Evolutionary conservation across 1,284 basidiomycete genomes (phyloP), one percentile per base, ranked within the genome.

Genomic region (Austropuccinia psidii): DNA sequence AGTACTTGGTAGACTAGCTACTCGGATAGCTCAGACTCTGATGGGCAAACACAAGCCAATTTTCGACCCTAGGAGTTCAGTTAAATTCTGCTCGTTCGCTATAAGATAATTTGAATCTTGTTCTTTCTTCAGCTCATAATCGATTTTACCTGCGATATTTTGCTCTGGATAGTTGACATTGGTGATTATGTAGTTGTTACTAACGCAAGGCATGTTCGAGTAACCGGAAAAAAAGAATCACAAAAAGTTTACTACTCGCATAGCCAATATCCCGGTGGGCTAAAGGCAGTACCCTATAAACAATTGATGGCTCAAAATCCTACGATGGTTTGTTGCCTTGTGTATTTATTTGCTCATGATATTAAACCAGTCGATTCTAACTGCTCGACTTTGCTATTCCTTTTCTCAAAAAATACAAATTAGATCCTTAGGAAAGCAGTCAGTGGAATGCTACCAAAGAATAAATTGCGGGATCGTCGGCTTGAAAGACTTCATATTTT

Each of bases 11-110:
- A 91, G 93, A 83, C 86, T 98, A 6, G 93, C 95, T 6, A 89
- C 91, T 78, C 87, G 91, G 55, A 96, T 98, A 79, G 96, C 96
- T 0, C 86, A 90, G 73, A 91, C 93, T 31, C 85, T 98, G 70
- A 98, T 98, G 94, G 96, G 96, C 80, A 98, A 98, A 84, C 92
- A 98, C 82, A 99, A 98, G 81, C 95, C 96, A 21, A 91, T 96
- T 64, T 98, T 92, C 78, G 92, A 98, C 82, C 92, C 91, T 27
- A 86, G 88, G 77, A 87, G 93, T 73, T 8, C n/a, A 45, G 4
- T 47, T 31, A n/a, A n/a, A n/a, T 2, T 4, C 21, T 13, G 19
- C 35, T 24, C 7, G 29, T 52, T 52, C 21, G 6, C 13, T 50
- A n/a, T n/a, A n/a, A n/a, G n/a, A n/a, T n/a, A n/a, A n/a, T n/a